Evolutionary conservation across 805 yeast genomes (phyloP).

Genomic region (Hanseniaspora occidentalis): DNA sequence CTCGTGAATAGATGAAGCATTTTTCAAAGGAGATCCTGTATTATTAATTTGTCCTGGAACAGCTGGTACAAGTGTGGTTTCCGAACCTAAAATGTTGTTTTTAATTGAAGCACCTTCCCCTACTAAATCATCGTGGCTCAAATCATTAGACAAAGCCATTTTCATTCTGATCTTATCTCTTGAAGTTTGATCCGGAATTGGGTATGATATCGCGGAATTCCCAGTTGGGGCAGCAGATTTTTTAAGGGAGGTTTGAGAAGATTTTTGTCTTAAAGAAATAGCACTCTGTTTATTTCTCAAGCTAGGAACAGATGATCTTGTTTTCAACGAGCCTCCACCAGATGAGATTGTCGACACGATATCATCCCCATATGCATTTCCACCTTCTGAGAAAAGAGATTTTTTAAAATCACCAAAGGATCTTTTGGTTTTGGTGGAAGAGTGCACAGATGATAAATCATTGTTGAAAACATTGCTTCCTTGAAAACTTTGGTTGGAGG

Average conservation of each 20-base stretch:
- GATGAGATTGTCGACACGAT: conserved; percentile 8
- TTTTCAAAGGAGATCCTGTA: no score
- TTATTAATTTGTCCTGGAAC: no score
- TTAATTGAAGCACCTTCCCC: not conserved
- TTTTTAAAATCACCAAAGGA: conserved; percentile 1
- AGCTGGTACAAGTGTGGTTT: no score
- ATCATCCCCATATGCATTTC: conserved; percentile 4
- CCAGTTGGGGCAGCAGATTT: not conserved
- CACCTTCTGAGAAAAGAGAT: conserved; percentile 5
- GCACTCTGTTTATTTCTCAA: not conserved
- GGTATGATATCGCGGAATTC: conserved; percentile 35
- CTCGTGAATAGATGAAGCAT: no score
- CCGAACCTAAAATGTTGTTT: not conserved
- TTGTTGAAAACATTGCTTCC: no score
- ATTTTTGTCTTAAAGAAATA: conserved; percentile 16
- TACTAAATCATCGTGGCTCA: not conserved
- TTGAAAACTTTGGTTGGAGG: not conserved
- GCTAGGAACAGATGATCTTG: conserved; percentile 12
- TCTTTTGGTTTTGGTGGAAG: not conserved
- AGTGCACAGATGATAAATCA: not conserved
- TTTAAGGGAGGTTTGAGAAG: conserved; percentile 22
- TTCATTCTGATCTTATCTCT: conserved; percentile 42
- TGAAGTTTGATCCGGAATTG: conserved; percentile 43
- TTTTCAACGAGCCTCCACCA: conserved; percentile 11
- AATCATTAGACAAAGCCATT: conserved; percentile 19